These are phyloP conservation scores for Arbutus unedo DNA, from an alignment of 148 eudicot species.

Conservation along the genomic window DNA sequence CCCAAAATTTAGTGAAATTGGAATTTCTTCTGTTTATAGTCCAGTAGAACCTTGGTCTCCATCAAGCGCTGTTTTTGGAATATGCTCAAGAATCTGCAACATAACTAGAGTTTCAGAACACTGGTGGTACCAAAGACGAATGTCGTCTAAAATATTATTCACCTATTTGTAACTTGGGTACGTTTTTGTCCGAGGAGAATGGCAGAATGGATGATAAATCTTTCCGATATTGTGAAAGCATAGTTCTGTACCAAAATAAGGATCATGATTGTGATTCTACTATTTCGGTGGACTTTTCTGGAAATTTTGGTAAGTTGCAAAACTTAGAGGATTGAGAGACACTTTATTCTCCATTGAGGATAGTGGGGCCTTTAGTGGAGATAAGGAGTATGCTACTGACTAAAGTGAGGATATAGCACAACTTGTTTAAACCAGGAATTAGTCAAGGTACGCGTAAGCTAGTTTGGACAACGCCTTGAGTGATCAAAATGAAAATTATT, in stretches of 20 bases:
- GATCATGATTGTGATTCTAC: slow-evolving; percentile 16
- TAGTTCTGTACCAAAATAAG: slow-evolving; percentile 20
- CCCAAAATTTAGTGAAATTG: slow-evolving; percentile 21
- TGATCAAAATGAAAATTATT: no score
- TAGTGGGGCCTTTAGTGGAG: slow-evolving; percentile 10
- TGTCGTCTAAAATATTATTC: slow-evolving; percentile 7
- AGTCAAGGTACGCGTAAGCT: no score
- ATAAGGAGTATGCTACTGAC: slow-evolving; percentile 28
- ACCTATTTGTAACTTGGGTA: slow-evolving; percentile 13
- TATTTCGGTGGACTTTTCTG: not conserved
- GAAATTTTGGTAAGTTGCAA: not conserved
- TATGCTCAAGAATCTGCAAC: slow-evolving; percentile 28
- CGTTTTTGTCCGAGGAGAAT: slow-evolving; percentile 22
- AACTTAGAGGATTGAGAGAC: slow-evolving; percentile 18
- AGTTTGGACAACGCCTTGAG: no score
- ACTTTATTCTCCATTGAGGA: slow-evolving; percentile 32
- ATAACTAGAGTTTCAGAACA: slow-evolving; percentile 18
- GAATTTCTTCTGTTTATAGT: slow-evolving; percentile 23
- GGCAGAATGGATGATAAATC: slow-evolving; percentile 23
- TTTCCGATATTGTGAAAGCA: slow-evolving; percentile 17
- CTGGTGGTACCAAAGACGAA: slow-evolving; percentile 22
- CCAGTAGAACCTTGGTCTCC: slow-evolving; percentile 24
- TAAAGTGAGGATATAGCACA: slow-evolving; percentile 28
- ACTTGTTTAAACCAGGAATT: no score
- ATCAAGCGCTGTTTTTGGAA: slow-evolving; percentile 21